Evolutionary conservation across 768 basidiomycete species (phyloP).

Genomic region (Rubroboletus pulcherrimus): DNA sequence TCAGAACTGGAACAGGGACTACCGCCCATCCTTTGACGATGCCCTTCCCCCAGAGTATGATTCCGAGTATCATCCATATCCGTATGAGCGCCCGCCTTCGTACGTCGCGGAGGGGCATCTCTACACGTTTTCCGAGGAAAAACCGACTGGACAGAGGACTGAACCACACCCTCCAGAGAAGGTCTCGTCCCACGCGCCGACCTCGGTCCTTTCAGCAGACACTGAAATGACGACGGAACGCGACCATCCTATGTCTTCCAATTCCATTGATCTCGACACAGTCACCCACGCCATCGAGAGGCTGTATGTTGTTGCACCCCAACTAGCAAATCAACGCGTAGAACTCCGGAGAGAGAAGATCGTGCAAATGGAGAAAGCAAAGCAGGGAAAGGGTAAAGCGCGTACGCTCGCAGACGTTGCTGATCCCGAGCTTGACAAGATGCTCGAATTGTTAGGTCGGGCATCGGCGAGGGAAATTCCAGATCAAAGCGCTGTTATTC

Average conservation of each 20-base stretch:
- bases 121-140: constrained; percentile 4
- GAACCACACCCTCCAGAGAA: constrained; percentile 26
- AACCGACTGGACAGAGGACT: constrained; percentile 7
- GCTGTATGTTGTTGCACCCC: constrained; percentile 80
- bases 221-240: background rate
- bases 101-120: constrained; percentile 9
- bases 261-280: constrained; percentile 78
- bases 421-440: constrained; percentile 57
- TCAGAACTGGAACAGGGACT: background rate
- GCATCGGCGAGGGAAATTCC: constrained; percentile 64
- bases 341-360: constrained; percentile 74
- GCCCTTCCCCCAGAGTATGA: constrained; percentile 59
- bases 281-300: constrained; percentile 88
- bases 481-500: constrained; percentile 68
- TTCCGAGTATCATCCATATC: constrained; percentile 10
- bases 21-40: constrained; percentile 15
- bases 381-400: constrained; percentile 51
- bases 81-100: constrained; percentile 26
- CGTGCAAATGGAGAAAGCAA: constrained; percentile 69
- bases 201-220: background rate
- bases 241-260: background rate
- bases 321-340: constrained; percentile 89
- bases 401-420: constrained; percentile 32
- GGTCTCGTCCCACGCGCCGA: constrained; percentile 1
- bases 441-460: constrained; percentile 66